Evolutionary conservation across 352 stramenopile genomes (phyloP).

Genomic region (Plasmopara muralis): DNA sequence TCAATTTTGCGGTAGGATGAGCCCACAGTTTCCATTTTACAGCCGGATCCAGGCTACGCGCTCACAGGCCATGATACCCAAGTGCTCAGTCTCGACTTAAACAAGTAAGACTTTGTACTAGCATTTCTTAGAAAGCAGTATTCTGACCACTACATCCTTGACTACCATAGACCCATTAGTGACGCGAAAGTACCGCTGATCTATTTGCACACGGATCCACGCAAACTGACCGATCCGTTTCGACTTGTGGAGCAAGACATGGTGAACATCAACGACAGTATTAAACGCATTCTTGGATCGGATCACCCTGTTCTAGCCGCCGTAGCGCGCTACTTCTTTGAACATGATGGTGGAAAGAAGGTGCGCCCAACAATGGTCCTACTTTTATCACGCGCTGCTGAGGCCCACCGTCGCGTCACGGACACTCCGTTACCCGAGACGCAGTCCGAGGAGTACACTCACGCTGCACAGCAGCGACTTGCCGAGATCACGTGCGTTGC

Average conservation of each 20-base stretch:
- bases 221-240: conserved; percentile 87
- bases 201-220: conserved; percentile 49
- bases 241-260: conserved; percentile 89
- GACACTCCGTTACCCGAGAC: conserved; percentile 33
- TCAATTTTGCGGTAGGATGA: conserved; percentile 43
- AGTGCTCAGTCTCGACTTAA: conserved; percentile 34
- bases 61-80: conserved; percentile 22
- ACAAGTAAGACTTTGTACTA: conserved; percentile 13
- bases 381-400: conserved; percentile 89
- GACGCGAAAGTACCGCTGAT: conserved; percentile 29
- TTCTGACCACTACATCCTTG: conserved; percentile 7
- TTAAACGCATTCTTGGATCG: conserved; percentile 93
- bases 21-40: conserved; percentile 76
- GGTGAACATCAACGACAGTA: conserved; percentile 88
- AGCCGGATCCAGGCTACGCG: conserved; percentile 61
- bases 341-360: conserved; percentile 96
- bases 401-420: conserved; percentile 58
- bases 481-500: conserved; percentile 80
- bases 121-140: not conserved
- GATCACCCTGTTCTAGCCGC: conserved; percentile 96
- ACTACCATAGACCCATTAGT: conserved; percentile 16
- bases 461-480: conserved; percentile 64
- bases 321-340: conserved; percentile 95
- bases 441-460: conserved; percentile 72
- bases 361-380: conserved; percentile 97